Base-by-base conservation (phyloP, 1,284 basidiomycete genomes). In the Erythrobasidium hasegawianum region DNA sequence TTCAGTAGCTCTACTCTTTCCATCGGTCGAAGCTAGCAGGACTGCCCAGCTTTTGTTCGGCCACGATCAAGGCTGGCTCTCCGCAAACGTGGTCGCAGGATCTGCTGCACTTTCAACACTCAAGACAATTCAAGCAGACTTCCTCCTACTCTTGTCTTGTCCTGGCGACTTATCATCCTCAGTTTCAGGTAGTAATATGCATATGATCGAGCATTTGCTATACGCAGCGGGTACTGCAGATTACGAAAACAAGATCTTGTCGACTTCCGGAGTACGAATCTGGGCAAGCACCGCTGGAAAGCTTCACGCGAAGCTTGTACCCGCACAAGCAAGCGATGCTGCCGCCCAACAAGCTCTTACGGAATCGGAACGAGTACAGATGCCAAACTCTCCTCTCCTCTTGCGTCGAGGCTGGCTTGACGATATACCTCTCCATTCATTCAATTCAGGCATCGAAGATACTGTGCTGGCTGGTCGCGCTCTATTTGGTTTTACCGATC, bases 161-260 rank as follows among this genome's bases (percentile, higher is more conserved):
- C 59, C 59, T 3, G n/a, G 10, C 10, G 1, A n/a, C 1, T 11
- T 2, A 2, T 33, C 4, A 4, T 4, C 33, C 33, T 33, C 33
- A 11, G 33, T 11, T 33, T 5, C 33, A 33, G 33, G 11, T 11
- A 11, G 11, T 11, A 33, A 33, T 11, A 33, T 4, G 5, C 33
- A 33, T 4, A 5, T 33, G 11, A 5, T 33, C 4, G 5, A 33
- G 33, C 33, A 40, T 13, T 10, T 62, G 1, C 24, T 64, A 2
- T 53, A 64, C 14, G 40, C 49, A 20, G 54, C 61, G 0, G 61
- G 54, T 8, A 64, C 53, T 8, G 53, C 55, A 45, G 26, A 33
- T 10, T 64, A 64, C 43, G 16, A 29, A 7, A n/a, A 2, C 14
- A 41, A 33, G 24, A 54, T 43, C 7, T 41, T 64, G 10, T 20